Base-by-base conservation (phyloP, 2,329 filamentous ascomycete genomes). In the Malbranchea cinnamomea region DNA sequence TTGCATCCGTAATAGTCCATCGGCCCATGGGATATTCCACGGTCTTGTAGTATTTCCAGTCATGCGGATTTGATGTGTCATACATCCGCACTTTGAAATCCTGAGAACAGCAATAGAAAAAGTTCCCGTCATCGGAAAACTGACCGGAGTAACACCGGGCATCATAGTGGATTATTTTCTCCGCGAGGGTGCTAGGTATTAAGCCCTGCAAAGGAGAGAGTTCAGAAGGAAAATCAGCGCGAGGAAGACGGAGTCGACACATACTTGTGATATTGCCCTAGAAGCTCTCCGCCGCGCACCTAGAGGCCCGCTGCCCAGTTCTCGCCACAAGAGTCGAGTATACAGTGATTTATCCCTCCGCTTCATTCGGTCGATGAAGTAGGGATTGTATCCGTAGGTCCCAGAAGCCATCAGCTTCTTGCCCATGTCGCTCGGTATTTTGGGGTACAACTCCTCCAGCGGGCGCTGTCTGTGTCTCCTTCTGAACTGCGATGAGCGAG, bases 1-100 rank as follows among this genome's bases (percentile, higher is more conserved):
- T 80, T 2, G 87, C 85, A 54, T 98, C 89, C 9, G 89, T 95
- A 40, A 98, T 77, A 1, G 87, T 95, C 89, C 89, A 98, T 44
- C 82, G 77, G 2, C 85, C 89, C 41, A 75, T 80, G 1, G 83
- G 83, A 52, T 89, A 93, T 16, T 65, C 60, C 4, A 84, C 81
- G 0, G 80, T 87, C 59, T 87, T 95, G 63, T 94, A 94, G 53
- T 93, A 85, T 50, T 78, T 78, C 89, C 89, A 98, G 40, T 84
- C 71, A 54, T 89, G 92, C 0, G 87, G 84, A 43, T 94, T 93
- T 2, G 81, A 85, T 0, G 89, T 95, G 52, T 95, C 87, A 55
- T 95, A 98, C 81, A 98, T 85, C 31, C 85, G 78, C 6, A 98
- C 84, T 42, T 74, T 78, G 59, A 93, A 93, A 54, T 95, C 85